phyloP scores from a whole-genome alignment of 768 basidiomycete species.

The Tulasnella calospora region DNA sequence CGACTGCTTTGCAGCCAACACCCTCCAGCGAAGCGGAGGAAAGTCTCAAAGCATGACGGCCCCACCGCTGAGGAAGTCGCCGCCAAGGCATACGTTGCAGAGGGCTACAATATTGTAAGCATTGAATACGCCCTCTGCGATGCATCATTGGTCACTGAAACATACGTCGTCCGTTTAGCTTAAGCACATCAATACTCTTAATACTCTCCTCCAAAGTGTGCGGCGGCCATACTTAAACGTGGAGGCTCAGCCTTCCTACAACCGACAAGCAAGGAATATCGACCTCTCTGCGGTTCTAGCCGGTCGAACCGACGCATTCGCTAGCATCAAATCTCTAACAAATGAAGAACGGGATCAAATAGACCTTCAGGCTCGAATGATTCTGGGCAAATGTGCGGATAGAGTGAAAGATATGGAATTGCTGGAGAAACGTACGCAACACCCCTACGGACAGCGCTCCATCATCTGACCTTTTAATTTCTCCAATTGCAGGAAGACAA shows the following conservation, averaged over 20 bases:
- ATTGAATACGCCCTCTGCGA: conserved; percentile 31
- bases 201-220: conserved; percentile 66
- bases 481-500: conserved; percentile 49
- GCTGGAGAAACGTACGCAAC: conserved; percentile 74
- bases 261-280: conserved; percentile 51
- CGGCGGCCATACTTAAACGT: conserved; percentile 85
- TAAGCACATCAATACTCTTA: conserved; percentile 64
- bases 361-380: conserved; percentile 83
- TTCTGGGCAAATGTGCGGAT: conserved; percentile 79
- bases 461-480: conserved; percentile 27
- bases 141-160: conserved; percentile 2
- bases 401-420: conserved; percentile 83
- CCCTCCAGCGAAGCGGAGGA: conserved; percentile 31
- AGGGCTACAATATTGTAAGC: conserved; percentile 67
- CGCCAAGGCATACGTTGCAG: conserved; percentile 60
- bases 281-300: conserved; percentile 47
- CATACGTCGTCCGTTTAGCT: conserved; percentile 44
- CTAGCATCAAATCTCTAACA: conserved; percentile 61
- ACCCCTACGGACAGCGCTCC: conserved; percentile 28
- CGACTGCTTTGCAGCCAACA: conserved; percentile 46
- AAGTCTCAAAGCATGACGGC: conserved; percentile 33
- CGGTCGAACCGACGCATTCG: conserved; percentile 50
- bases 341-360: conserved; percentile 95
- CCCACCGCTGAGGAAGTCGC: conserved; percentile 43
- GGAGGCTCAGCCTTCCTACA: conserved; percentile 54